Evolutionary conservation across 2,329 filamentous ascomycete genomes (phyloP).

Genomic region (Aureobasidium mangrovei): DNA sequence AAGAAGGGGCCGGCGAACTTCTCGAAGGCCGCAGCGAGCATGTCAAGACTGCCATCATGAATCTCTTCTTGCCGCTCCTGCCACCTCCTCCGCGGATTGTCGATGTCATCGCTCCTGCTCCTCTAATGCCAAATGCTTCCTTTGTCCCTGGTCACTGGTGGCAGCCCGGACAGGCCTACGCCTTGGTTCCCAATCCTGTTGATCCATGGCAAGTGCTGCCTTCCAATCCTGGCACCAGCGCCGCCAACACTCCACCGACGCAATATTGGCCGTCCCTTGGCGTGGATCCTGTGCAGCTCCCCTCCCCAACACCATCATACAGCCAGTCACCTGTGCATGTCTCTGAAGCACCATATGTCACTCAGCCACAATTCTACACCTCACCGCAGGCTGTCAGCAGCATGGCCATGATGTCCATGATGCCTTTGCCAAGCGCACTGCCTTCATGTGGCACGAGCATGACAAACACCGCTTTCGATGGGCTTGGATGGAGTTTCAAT

Average conservation of each 20-base stretch:
- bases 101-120: constrained; percentile 78
- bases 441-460: constrained; percentile 64
- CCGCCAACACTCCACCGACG: constrained; percentile 62
- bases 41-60: constrained; percentile 78
- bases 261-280: constrained; percentile 73
- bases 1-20: constrained; percentile 90
- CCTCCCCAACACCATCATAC: constrained; percentile 72
- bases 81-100: constrained; percentile 81
- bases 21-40: constrained; percentile 86
- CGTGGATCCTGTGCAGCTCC: constrained; percentile 61
- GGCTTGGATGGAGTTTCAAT: constrained; percentile 81
- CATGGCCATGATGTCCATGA: constrained; percentile 62
- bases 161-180: constrained; percentile 53
- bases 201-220: constrained; percentile 87
- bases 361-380: constrained; percentile 60
- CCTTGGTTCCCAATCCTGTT: constrained; percentile 59
- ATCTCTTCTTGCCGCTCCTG: constrained; percentile 75
- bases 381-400: constrained; percentile 65
- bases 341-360: constrained; percentile 47
- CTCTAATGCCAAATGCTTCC: constrained; percentile 76
- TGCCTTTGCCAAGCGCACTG: constrained; percentile 81
- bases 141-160: constrained; percentile 63
- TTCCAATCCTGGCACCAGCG: constrained; percentile 68
- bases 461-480: constrained; percentile 54
- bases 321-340: constrained; percentile 70